Conservation (phyloP, 1,139 yeast genomes). For the Pichia sp. region DNA sequence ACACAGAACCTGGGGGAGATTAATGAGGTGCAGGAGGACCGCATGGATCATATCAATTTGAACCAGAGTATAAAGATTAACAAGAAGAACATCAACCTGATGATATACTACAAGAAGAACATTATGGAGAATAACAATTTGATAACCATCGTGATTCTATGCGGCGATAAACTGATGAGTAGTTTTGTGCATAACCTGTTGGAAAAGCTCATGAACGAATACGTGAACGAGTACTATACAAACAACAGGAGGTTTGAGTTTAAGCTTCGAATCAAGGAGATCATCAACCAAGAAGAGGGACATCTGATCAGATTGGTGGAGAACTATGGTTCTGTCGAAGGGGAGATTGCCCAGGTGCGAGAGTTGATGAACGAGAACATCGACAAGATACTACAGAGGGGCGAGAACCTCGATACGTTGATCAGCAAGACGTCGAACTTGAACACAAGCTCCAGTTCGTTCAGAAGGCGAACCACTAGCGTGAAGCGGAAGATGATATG, state of each 20-base stretch:
- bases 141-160: conserved; percentile 46
- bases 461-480: conserved; percentile 65
- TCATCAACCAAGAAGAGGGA: conserved; percentile 47
- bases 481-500: conserved; percentile 69
- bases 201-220: conserved; percentile 48
- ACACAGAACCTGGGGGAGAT: conserved; percentile 54
- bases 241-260: conserved; percentile 35
- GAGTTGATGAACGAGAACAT: conserved; percentile 67
- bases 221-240: conserved; percentile 22
- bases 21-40: conserved; percentile 37
- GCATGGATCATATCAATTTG: conserved; percentile 29
- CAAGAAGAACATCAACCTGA: conserved; percentile 27
- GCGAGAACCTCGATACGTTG: conserved; percentile 68
- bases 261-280: conserved; percentile 49
- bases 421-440: conserved; percentile 80
- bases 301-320: conserved; percentile 32
- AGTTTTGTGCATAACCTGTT: conserved; percentile 44
- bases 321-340: conserved; percentile 43
- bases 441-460: conserved; percentile 63
- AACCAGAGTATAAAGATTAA: conserved; percentile 7
- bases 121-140: conserved; percentile 42
- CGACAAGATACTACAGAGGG: conserved; percentile 67
- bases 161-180: conserved; percentile 42
- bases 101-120: conserved; percentile 49
- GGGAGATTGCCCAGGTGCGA: conserved; percentile 51